Evolutionary conservation across 306 rosid species (phyloP).

Genomic region (Sophora flavescens): DNA sequence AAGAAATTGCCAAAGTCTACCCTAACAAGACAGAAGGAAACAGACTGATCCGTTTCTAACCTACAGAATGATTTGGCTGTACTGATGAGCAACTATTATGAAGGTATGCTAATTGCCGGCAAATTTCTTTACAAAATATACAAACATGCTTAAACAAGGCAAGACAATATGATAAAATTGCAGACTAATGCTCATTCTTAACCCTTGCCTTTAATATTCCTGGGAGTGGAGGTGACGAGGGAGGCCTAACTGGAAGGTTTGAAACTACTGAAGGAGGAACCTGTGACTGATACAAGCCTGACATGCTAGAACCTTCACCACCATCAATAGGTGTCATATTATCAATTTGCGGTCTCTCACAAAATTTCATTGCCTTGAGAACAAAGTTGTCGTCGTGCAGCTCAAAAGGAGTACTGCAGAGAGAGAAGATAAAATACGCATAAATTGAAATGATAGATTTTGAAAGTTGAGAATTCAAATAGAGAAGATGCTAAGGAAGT

Average conservation of each 20-base stretch:
- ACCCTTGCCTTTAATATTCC: slow-evolving; percentile 94
- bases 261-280: slow-evolving; percentile 56
- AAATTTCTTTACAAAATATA: slow-evolving; percentile 73
- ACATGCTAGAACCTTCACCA: slow-evolving; percentile 82
- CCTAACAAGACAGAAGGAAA: slow-evolving; percentile 47
- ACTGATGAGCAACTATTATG: slow-evolving; percentile 42
- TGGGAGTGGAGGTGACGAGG: slow-evolving; percentile 91
- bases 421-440: slow-evolving; percentile 37
- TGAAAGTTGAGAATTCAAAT: not conserved
- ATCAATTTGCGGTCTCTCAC: slow-evolving; percentile 68
- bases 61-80: slow-evolving; percentile 52
- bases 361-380: slow-evolving; percentile 88
- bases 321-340: slow-evolving; percentile 63
- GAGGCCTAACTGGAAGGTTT: slow-evolving; percentile 66
- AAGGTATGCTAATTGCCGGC: slow-evolving; percentile 44
- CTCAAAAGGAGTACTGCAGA: slow-evolving; percentile 94
- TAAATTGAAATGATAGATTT: slow-evolving; percentile 16
- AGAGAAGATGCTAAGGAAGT: not conserved
- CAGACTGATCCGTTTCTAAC: slow-evolving; percentile 50
- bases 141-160: slow-evolving; percentile 56
- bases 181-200: slow-evolving; percentile 79
- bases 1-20: slow-evolving; percentile 57
- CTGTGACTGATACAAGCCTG: slow-evolving; percentile 69
- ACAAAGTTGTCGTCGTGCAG: slow-evolving; percentile 95
- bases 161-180: slow-evolving; percentile 36